Base-by-base conservation (phyloP, 495 filamentous ascomycete genomes). In the Penicillium taxi region DNA sequence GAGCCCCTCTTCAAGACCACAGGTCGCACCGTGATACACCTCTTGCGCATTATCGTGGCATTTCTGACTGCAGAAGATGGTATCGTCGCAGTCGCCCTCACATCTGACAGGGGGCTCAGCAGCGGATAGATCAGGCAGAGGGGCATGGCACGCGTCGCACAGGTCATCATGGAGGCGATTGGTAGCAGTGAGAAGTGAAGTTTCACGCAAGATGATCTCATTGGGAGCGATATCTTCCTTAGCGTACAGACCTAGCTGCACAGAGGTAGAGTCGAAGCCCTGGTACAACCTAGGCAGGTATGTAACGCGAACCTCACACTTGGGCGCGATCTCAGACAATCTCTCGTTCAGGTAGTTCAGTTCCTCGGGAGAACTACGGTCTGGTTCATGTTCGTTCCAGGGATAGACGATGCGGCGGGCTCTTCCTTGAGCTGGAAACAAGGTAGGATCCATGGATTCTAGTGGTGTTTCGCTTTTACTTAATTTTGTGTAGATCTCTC, bases 341-440 rank as follows among this genome's bases (percentile, higher is more conserved):
- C 76, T 59, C 20, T 61, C 48, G 53, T 94, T 95, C 21, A 95
- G 59, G 14, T 77, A 60, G 1, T 61, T 47, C 12, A 96, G 59
- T 2, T 75, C 82, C 39, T 82, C 74, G 4, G 75, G 61, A 0
- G 78, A 75, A 47, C 86, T 83, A 31, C 91, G 77, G 56, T 96
- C 78, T 0, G 87, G 88, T 51, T 98, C 93, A 48, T 91, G 71
- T 14, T 66, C 51, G 55, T 96, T 96, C 91, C 91, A 98, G 9
- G 88, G 84, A 58, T 98, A 98, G 11, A 94, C 67, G 51, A 96
- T 84, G 12, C 91, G 71, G 16, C 88, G 80, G 25, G 86, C 88
- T 39, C 74, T 67, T 2, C 88, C 86, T 44, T 78, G 74, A 19
- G 89, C 82, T 5, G 80, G 80, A 1, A 85, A 65, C 13, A 69